phyloP scores from a whole-genome alignment of 768 basidiomycete genomes.

The Hericium alpestre region DNA sequence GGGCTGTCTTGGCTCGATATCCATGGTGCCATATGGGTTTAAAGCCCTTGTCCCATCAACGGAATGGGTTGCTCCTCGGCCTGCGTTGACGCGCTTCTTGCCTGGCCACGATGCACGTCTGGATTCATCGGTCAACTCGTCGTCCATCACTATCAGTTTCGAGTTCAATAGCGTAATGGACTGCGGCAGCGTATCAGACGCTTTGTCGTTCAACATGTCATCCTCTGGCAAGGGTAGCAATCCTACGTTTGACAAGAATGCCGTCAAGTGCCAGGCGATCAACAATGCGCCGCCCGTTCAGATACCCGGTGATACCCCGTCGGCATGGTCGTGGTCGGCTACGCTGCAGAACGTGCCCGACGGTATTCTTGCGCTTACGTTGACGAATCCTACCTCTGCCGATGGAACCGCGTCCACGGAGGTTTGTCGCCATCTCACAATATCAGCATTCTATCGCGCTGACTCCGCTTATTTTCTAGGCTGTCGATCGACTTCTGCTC shows the following conservation, averaged over 20 bases:
- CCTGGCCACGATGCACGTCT: slow-evolving; percentile 86
- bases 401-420: slow-evolving; percentile 37
- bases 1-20: slow-evolving; percentile 62
- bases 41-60: slow-evolving; percentile 63
- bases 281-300: slow-evolving; percentile 35
- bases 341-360: slow-evolving; percentile 71
- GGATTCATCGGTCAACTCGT: slow-evolving; percentile 30
- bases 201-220: slow-evolving; percentile 57
- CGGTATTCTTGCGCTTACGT: slow-evolving; percentile 66
- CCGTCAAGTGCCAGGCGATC: slow-evolving; percentile 37
- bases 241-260: slow-evolving; percentile 41
- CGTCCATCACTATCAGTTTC: slow-evolving; percentile 51
- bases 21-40: slow-evolving; percentile 67
- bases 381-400: slow-evolving; percentile 43
- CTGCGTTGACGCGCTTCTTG: slow-evolving; percentile 65
- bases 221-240: slow-evolving; percentile 50
- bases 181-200: slow-evolving; percentile 55
- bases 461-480: slow-evolving; percentile 21
- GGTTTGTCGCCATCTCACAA: slow-evolving; percentile 30
- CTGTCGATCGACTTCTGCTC: slow-evolving; percentile 66
- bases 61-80: slow-evolving; percentile 62
- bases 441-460: not conserved
- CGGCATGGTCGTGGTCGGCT: slow-evolving; percentile 63
- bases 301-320: slow-evolving; percentile 45
- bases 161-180: slow-evolving; percentile 76